A percentile compares a stretch with the other conserved stretches of the same genome.
These are phyloP conservation scores for Aeschynomene evenia DNA, from an alignment of 306 rosid species.

Conservation along the genomic window DNA sequence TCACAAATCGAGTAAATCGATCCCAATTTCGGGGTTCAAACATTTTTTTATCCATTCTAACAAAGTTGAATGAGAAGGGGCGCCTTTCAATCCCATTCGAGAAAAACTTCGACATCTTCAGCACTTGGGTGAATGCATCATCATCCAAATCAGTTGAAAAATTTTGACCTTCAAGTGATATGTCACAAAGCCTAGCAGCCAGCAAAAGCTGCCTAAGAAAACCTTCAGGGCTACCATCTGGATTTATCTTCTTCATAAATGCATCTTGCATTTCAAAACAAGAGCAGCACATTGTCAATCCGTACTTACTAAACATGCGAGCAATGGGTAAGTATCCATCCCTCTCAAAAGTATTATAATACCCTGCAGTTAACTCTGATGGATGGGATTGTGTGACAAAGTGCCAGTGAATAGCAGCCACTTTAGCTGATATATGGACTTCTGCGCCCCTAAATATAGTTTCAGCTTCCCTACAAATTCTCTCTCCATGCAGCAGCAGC, in stretches of 20 bases:
- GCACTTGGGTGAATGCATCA: constrained; percentile 56
- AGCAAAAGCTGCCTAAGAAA: constrained; percentile 72
- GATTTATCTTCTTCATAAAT: constrained; percentile 47
- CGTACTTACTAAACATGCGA: constrained; percentile 69
- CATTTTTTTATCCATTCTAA: constrained; percentile 78
- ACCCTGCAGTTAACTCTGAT: constrained; percentile 86
- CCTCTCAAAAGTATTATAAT: constrained; percentile 62
- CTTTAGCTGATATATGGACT: constrained; percentile 60
- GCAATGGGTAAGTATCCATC: constrained; percentile 78
- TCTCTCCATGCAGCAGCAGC: constrained; percentile 84
- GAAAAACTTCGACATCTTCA: constrained; percentile 71
- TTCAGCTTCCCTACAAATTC: constrained; percentile 80
- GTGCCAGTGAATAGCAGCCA: constrained; percentile 79
- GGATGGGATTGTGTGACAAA: constrained; percentile 66
- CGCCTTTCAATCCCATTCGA: constrained; percentile 70
- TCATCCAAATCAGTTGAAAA: constrained; percentile 54
- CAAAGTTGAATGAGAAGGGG: constrained; percentile 76
- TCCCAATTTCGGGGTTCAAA: constrained; percentile 70
- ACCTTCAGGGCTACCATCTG: constrained; percentile 76
- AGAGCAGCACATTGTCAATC: constrained; percentile 77
- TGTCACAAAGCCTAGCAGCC: constrained; percentile 75
- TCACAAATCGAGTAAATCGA: constrained; percentile 79
- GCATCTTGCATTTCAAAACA: constrained; percentile 75
- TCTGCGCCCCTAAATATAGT: constrained; percentile 72
- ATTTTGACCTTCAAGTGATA: constrained; percentile 81